Base-by-base conservation (phyloP, 2,329 filamentous ascomycete species). In the Fusarium guadeloupense region DNA sequence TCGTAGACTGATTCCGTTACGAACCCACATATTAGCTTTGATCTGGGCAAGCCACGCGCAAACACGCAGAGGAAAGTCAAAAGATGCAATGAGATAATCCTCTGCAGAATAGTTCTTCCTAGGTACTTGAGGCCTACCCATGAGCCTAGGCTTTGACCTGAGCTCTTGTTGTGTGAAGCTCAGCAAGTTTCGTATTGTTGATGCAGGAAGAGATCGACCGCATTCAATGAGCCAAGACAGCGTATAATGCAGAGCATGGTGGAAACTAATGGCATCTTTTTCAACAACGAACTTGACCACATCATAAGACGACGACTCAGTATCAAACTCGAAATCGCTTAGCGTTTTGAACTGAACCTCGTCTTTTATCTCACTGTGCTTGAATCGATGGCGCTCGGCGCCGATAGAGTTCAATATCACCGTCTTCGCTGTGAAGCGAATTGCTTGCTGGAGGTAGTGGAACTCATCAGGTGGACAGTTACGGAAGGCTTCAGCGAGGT, bases 41-140 rank as follows among this genome's bases (percentile, higher is more conserved):
- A 99, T 98, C 78, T 99, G 96, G 6, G 95, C 91, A 26, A 99
- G 81, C 95, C 95, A 99, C 17, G 92, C 93, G 73, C 93, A 97
- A 1, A 98, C 93, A 46, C 96, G 86, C 5, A 99, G 81, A 1
- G 96, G 94, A 69, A 92, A 97, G 74, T 99, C 95, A 70, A 99
- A 97, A 45, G 93, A 86, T 3, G 91, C 89, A 74, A 97, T 88
- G 19, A 97, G 80, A 69, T 93, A 89, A 72, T 96, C 92, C 68
- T 96, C 91, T 0, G 89, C 78, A 0, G 79, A 80, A 61, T 85
- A 83, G 14, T 86, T 81, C 19, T 83, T 82, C 48, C 82, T 82
- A 0, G 84, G 81, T 71, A 86, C 77, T n/a, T 77, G 75, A 59
- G 84, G 83, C 28, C 80, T 79, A 4, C 86, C 85, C 81, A 89